A percentile compares a stretch with the other conserved stretches of the same genome.
Evolutionary conservation across 805 yeast species (phyloP).

Genomic region (Candida endomychidarum): DNA sequence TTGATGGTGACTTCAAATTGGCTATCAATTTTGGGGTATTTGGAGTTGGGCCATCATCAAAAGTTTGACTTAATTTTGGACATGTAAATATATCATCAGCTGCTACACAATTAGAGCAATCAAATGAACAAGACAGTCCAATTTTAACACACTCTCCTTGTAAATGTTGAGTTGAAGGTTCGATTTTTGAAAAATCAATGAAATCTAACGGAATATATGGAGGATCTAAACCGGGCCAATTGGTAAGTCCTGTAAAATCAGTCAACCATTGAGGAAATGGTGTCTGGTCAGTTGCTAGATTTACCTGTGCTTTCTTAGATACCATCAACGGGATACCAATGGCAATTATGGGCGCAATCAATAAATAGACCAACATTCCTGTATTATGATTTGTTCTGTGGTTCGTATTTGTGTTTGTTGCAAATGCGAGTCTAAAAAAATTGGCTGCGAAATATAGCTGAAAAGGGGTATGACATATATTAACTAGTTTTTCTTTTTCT

Average conservation of each 20-base stretch:
- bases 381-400: neutral
- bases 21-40: conserved; percentile 61
- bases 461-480: too few relatives aligned
- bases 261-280: conserved; percentile 81
- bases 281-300: conserved; percentile 7
- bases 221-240: conserved; percentile 88
- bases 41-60: conserved; percentile 92
- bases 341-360: conserved; percentile 6
- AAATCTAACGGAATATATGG: conserved; percentile 84
- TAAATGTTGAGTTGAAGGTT: conserved; percentile 44
- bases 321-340: conserved; percentile 1
- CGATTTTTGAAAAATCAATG: conserved; percentile 56
- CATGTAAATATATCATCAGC: conserved; percentile 79
- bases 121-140: conserved; percentile 64
- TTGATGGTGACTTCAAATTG: conserved; percentile 53
- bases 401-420: conserved; percentile 5
- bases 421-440: conserved; percentile 1
- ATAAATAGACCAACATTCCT: conserved; percentile 6
- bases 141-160: conserved; percentile 54
- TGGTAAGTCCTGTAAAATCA: conserved; percentile 66
- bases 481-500: conserved; percentile 18
- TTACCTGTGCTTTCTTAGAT: neutral
- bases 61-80: conserved; percentile 74
- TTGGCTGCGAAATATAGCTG: conserved; percentile 11
- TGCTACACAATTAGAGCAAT: conserved; percentile 76